phyloP scores from a whole-genome alignment of 2,329 filamentous ascomycete genomes.

The Phyllosticta ampelicida region DNA sequence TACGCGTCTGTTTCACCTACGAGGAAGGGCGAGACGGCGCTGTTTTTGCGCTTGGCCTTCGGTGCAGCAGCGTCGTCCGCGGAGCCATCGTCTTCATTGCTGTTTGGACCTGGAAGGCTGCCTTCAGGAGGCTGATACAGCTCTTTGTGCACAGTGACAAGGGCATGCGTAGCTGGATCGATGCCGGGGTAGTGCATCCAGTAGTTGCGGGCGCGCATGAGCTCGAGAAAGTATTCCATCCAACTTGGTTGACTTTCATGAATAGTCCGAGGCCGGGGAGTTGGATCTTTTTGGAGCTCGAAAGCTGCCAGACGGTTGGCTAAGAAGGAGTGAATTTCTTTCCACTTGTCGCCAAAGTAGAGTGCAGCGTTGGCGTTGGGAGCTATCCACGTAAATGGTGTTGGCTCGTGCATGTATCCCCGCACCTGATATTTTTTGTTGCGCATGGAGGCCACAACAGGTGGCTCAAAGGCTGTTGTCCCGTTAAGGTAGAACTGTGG shows the following conservation, averaged over 20 bases:
- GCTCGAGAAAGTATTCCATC: slow-evolving; percentile 66
- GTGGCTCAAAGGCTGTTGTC: slow-evolving; percentile 42
- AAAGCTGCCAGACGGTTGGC: slow-evolving; percentile 45
- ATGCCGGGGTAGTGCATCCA: slow-evolving; percentile 64
- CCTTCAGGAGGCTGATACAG: slow-evolving; percentile 64
- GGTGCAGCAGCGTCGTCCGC: slow-evolving; percentile 15
- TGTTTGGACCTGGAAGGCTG: slow-evolving; percentile 20
- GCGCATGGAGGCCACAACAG: slow-evolving; percentile 31
- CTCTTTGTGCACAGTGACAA: slow-evolving; percentile 71
- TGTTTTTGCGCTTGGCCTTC: slow-evolving; percentile 16
- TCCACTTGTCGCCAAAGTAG: slow-evolving; percentile 78
- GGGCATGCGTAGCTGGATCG: slow-evolving; percentile 29
- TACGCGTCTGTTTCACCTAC: neutral
- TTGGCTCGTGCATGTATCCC: slow-evolving; percentile 18
- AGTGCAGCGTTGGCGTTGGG: slow-evolving; percentile 74
- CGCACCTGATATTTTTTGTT: slow-evolving; percentile 19
- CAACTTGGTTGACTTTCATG: slow-evolving; percentile 61
- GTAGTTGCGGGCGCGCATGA: slow-evolving; percentile 68
- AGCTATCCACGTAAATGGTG: slow-evolving; percentile 71
- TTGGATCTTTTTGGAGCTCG: slow-evolving; percentile 15
- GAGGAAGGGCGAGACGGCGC: neutral
- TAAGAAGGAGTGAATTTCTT: slow-evolving; percentile 72
- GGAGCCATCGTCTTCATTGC: neutral
- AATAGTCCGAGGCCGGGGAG: slow-evolving; percentile 33
- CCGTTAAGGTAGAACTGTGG: slow-evolving; percentile 56